Evolutionary conservation across 208 protist species (phyloP).

Genomic region (Acanthamoeba sp.): DNA sequence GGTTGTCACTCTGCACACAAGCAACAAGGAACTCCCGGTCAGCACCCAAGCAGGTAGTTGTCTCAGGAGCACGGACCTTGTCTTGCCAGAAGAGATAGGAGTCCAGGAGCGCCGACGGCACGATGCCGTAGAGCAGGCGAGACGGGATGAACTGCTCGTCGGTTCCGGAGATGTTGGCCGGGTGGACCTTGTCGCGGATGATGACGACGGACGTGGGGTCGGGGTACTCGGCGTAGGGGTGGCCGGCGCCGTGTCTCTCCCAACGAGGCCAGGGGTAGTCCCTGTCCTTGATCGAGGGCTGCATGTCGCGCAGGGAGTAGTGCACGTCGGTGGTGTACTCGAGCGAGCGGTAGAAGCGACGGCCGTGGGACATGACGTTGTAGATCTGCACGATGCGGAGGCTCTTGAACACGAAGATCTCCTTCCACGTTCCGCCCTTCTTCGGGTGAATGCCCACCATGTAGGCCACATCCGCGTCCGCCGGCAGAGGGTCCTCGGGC

Average conservation of each 20-base stretch:
- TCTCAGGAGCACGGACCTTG: not conserved
- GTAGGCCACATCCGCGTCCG: conserved; percentile 74
- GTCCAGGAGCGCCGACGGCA: conserved; percentile 85
- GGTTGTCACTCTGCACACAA: conserved; percentile 60
- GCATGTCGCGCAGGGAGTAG: conserved; percentile 82
- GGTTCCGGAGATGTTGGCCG: conserved; percentile 82
- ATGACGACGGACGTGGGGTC: conserved; percentile 83
- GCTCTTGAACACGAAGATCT: conserved; percentile 81
- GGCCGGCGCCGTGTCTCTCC: conserved; percentile 79
- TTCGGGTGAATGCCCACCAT: conserved; percentile 77
- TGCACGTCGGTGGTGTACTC: conserved; percentile 83
- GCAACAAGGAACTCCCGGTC: not conserved
- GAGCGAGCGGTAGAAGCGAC: conserved; percentile 82
- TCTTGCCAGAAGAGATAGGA: conserved; percentile 88
- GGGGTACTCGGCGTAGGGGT: conserved; percentile 74
- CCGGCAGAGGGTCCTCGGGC: conserved; percentile 77
- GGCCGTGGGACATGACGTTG: conserved; percentile 83
- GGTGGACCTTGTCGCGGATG: conserved; percentile 76
- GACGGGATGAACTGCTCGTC: conserved; percentile 85
- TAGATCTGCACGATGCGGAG: conserved; percentile 81
- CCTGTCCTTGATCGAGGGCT: conserved; percentile 74
- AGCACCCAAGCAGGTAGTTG: too few relatives aligned
- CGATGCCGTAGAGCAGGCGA: conserved; percentile 84
- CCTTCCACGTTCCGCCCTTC: conserved; percentile 79
- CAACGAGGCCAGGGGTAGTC: conserved; percentile 70